Evolutionary conservation across 2,329 filamentous ascomycete species (phyloP), one percentile per base, ranked within the genome.

Genomic region (Epichloe uncinata): DNA sequence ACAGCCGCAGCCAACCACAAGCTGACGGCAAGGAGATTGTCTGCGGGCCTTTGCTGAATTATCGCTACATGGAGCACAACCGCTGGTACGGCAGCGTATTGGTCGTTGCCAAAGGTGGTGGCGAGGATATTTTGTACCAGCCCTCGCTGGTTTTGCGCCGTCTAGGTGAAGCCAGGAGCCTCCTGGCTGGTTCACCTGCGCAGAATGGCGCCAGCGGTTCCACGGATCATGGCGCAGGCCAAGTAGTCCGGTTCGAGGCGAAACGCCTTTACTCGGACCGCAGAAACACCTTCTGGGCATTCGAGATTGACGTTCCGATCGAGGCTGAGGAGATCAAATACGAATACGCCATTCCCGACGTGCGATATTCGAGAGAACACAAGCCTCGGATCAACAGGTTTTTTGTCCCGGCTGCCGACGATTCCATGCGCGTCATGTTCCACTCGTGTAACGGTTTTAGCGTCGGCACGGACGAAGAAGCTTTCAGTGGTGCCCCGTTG

Each of bases 391-490:
- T 64, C 71, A 95, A 75, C 69, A 79, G 57, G 46, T 98, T 98
- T 98, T 95, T 85, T 74, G 80, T 97, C 4, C 91, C 93, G 12
- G 87, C 86, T 12, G 73, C 75, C 51, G 79, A 81, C 42, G 84
- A 96, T 66, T 86, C 87, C 4, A 97, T 98, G 91, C 88, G 95
- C 63, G 86, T 96, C 62, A 95, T 97, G 87, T 98, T 96, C 68
- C 86, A 96, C 71, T 95, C 87, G 51, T 96, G 93, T 71, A 98
- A 98, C 66, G 94, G 93, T 15, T 98, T 98, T 71, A 91, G 86
- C 57, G 77, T 93, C 38, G 86, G 85, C 49, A 91, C 88, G 3
- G 85, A 95, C 63, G 81, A 93, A 53, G 81, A 87, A 46, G 82
- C 84, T 41, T 95, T 89, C 72, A 91, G 85, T 61, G 93, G 93